Percentiles rank a stretch among this genome's conserved stretches.
Conservation (phyloP, 169 alveolate species). For the Eimeria acervulina region DNA sequence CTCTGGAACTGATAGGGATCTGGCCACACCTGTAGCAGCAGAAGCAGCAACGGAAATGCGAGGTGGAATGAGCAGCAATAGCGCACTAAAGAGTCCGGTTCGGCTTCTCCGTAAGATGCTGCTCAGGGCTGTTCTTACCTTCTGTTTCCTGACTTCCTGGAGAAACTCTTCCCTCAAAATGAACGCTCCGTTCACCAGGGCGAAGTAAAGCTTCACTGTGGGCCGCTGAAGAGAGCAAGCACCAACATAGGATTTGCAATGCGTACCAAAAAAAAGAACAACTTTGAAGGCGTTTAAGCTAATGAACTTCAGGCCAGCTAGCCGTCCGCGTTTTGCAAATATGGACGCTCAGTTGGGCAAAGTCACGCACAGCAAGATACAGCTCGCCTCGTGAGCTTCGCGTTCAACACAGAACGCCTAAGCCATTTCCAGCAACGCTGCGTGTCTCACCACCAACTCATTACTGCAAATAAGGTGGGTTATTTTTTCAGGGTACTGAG, state of each 20-base stretch:
- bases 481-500: constrained; percentile 45
- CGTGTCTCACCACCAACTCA: constrained; percentile 37
- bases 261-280: not conserved
- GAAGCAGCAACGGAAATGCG: not conserved
- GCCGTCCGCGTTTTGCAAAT: not conserved
- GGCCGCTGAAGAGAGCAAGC: constrained; percentile 10
- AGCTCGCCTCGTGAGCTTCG: not conserved
- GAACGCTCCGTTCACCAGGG: constrained; percentile 62
- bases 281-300: not conserved
- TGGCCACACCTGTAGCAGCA: constrained; percentile 70
- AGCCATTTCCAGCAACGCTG: not conserved
- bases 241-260: not conserved
- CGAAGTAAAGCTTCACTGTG: constrained; percentile 70
- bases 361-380: not conserved
- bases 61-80: not conserved
- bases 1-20: constrained; percentile 75
- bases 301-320: not conserved
- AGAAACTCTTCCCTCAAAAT: constrained; percentile 65
- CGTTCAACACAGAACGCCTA: not conserved
- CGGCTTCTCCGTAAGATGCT: not conserved
- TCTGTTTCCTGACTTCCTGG: constrained; percentile 37
- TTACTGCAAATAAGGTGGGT: constrained; percentile 73
- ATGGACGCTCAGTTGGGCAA: not conserved
- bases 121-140: constrained; percentile 32
- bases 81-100: not conserved